Evolutionary conservation across 768 basidiomycete species (phyloP).

Genomic region (Hydnomerulius pinastri): DNA sequence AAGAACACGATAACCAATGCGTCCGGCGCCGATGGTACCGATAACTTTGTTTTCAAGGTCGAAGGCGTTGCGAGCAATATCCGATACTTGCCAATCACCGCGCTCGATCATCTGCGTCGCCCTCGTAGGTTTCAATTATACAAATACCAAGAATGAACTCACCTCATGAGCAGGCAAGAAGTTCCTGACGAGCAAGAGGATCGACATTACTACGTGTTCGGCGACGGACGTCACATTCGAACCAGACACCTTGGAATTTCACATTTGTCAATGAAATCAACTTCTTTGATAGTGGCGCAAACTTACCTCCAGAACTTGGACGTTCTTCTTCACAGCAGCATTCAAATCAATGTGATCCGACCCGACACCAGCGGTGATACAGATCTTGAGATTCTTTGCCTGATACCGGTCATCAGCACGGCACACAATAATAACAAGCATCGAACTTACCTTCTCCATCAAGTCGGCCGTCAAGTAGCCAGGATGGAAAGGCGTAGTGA

Average conservation of each 20-base stretch:
- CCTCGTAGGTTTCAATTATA: background rate
- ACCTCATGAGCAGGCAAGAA: slow-evolving; percentile 86
- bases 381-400: slow-evolving; percentile 88
- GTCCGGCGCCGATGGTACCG: slow-evolving; percentile 83
- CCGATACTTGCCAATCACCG: slow-evolving; percentile 87
- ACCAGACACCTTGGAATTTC: no score
- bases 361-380: slow-evolving; percentile 89
- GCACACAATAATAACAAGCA: slow-evolving; percentile 3
- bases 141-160: background rate
- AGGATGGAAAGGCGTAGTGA: slow-evolving; percentile 87
- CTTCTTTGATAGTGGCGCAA: no score
- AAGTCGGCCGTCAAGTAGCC: slow-evolving; percentile 79
- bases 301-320: slow-evolving; percentile 85
- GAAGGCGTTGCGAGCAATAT: slow-evolving; percentile 79
- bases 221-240: slow-evolving; percentile 91
- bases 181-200: slow-evolving; percentile 89
- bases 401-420: slow-evolving; percentile 29
- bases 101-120: slow-evolving; percentile 82
- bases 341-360: slow-evolving; percentile 91
- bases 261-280: no score
- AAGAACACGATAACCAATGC: slow-evolving; percentile 86
- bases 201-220: slow-evolving; percentile 90
- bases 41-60: slow-evolving; percentile 92
- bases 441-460: slow-evolving; percentile 55
- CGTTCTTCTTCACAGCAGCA: slow-evolving; percentile 75